phyloP scores from a whole-genome alignment of 257 asterid genomes.

The Solanum stenotomum region DNA sequence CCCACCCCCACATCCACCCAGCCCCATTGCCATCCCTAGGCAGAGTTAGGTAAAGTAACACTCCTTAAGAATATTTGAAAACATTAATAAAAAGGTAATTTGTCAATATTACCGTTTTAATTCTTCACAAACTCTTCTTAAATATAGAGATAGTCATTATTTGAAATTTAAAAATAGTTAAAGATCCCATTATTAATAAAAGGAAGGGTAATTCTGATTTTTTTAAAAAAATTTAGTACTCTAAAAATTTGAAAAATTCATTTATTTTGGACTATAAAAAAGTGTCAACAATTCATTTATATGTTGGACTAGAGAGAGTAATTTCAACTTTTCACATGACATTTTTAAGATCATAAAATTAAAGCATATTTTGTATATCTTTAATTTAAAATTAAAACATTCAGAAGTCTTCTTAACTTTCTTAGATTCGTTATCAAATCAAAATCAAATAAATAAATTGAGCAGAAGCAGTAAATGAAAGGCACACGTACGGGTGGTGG shows the following conservation, averaged over 20 bases:
- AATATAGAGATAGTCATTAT: too few relatives aligned
- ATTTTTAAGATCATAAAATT: neutral
- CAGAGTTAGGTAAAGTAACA: too few relatives aligned
- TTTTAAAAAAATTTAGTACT: too few relatives aligned
- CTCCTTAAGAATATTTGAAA: neutral
- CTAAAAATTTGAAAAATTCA: neutral
- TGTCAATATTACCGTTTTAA: neutral
- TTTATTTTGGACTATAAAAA: neutral
- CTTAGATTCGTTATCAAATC: neutral
- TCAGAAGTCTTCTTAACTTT: neutral
- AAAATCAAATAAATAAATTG: neutral
- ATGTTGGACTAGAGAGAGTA: neutral
- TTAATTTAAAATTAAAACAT: too few relatives aligned
- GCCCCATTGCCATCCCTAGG: too few relatives aligned
- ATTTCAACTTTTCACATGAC: neutral
- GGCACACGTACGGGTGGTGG: neutral
- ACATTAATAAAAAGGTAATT: neutral
- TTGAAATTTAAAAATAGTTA: neutral
- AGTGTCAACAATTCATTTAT: too few relatives aligned
- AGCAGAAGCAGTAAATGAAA: neutral
- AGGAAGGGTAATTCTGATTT: neutral
- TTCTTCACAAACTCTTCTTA: neutral
- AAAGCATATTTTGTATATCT: neutral
- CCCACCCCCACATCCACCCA: too few relatives aligned
- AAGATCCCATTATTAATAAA: too few relatives aligned